phyloP scores from a whole-genome alignment of 1,284 basidiomycete species.

The Boletellus sp. region DNA sequence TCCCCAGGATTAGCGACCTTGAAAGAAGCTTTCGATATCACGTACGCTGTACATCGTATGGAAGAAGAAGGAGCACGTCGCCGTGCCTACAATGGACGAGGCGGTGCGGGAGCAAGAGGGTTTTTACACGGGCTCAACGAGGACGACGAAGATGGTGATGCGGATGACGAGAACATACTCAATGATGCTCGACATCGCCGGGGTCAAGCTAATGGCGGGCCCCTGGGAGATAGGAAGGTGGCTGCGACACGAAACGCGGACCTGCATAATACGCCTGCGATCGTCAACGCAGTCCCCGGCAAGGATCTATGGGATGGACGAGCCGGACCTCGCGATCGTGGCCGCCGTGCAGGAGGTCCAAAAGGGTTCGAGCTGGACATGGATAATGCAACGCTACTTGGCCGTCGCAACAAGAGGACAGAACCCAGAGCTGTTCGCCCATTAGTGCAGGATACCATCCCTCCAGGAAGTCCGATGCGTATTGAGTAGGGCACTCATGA shows the following conservation, averaged over 20 bases:
- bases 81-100: conserved; percentile 73
- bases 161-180: conserved; percentile 47
- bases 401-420: conserved; percentile 54
- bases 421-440: conserved; percentile 37
- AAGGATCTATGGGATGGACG: conserved; percentile 54
- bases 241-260: conserved; percentile 38
- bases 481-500: conserved; percentile 15
- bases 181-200: conserved; percentile 49
- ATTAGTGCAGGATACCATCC: conserved; percentile 32
- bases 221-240: conserved; percentile 34
- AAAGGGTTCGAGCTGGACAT: conserved; percentile 78
- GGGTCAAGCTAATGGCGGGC: conserved; percentile 35
- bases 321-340: conserved; percentile 71
- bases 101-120: conserved; percentile 75
- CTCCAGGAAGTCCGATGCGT: conserved; percentile 41
- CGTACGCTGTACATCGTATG: conserved; percentile 98
- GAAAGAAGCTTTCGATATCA: conserved; percentile 98
- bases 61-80: conserved; percentile 93
- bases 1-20: conserved; percentile 90
- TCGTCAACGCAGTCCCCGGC: conserved; percentile 23
- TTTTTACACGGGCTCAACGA: conserved; percentile 89
- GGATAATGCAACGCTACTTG: conserved; percentile 79
- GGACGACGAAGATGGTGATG: conserved; percentile 66
- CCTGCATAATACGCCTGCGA: conserved; percentile 23
- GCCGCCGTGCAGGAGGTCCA: conserved; percentile 32